Evolutionary conservation across 2,329 filamentous ascomycete species (phyloP).

Genomic region (Botrytis porri): DNA sequence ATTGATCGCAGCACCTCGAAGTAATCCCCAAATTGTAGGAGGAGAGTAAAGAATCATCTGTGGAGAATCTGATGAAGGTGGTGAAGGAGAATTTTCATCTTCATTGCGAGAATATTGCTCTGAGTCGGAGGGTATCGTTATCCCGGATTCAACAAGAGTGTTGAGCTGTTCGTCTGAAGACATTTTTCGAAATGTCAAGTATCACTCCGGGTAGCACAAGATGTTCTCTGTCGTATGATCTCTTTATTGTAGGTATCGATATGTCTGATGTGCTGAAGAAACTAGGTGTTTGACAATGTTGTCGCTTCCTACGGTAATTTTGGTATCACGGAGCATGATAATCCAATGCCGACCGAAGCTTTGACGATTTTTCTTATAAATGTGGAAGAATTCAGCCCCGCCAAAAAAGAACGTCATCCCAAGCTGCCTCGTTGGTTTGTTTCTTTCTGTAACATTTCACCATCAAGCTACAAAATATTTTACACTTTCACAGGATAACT

Average conservation of each 20-base stretch:
- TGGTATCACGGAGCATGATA: constrained; percentile 1
- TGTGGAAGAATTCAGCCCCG: neutral
- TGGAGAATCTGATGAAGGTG: constrained; percentile 58
- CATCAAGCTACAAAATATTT: neutral
- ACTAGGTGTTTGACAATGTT: neutral
- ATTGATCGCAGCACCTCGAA: constrained; percentile 92
- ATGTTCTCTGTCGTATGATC: neutral
- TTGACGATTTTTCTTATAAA: constrained; percentile 18
- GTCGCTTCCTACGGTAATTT: neutral
- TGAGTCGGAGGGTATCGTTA: constrained; percentile 79
- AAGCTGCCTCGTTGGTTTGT: constrained; percentile 24
- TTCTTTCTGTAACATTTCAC: neutral
- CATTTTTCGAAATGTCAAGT: constrained; percentile 43
- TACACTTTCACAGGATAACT: neutral
- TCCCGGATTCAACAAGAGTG: constrained; percentile 66
- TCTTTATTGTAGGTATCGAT: neutral
- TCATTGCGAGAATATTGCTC: constrained; percentile 73
- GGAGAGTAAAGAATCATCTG: constrained; percentile 84
- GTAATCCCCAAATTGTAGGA: constrained; percentile 79
- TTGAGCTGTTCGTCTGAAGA: constrained; percentile 50
- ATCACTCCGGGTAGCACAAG: neutral
- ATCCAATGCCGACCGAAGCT: neutral
- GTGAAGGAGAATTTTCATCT: constrained; percentile 58
- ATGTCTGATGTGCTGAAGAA: neutral
- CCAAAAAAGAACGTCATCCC: constrained; percentile 18